Evolutionary conservation across 441 rosid species (phyloP).

Genomic region (Populus hybrid): DNA sequence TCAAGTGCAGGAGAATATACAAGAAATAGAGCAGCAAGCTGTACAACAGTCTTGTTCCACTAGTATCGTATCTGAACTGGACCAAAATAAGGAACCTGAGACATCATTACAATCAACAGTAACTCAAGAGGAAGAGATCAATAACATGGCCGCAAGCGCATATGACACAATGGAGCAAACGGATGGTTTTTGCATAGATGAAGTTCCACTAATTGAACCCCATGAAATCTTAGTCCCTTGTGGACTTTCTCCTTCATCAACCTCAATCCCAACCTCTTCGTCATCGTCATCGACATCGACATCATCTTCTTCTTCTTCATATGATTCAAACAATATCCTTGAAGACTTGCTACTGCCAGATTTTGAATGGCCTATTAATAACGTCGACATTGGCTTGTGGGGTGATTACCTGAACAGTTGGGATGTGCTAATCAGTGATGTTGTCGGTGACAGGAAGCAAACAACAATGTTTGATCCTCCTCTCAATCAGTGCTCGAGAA

Average conservation of each 20-base stretch:
- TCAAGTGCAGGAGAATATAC: conserved; percentile 9
- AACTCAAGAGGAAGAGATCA: conserved; percentile 18
- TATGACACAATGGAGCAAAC: conserved; percentile 31
- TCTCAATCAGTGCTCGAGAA: conserved; percentile 35
- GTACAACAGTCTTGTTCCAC: background rate
- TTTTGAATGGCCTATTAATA: conserved; percentile 44
- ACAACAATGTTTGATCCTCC: conserved; percentile 12
- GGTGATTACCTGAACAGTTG: conserved; percentile 50
- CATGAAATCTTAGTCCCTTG: conserved; percentile 53
- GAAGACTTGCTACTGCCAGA: conserved; percentile 45
- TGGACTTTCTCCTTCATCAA: conserved; percentile 33
- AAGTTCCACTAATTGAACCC: conserved; percentile 68
- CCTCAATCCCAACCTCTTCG: conserved; percentile 30
- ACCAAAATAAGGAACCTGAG: conserved; percentile 20
- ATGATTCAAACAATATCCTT: conserved; percentile 23
- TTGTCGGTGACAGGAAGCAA: conserved; percentile 14
- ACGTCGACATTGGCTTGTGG: conserved; percentile 41
- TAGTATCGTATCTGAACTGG: background rate
- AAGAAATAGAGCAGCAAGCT: conserved; percentile 9
- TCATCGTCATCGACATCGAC: conserved; percentile 43
- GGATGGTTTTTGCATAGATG: conserved; percentile 52
- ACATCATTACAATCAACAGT: conserved; percentile 23
- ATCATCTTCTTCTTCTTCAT: conserved; percentile 39
- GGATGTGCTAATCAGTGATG: conserved; percentile 56
- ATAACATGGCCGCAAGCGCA: conserved; percentile 20